Percentiles rank a stretch among this genome's conserved stretches.
Evolutionary conservation across 2,329 filamentous ascomycete species (phyloP).

Genomic region (Blumeriella jaapii): DNA sequence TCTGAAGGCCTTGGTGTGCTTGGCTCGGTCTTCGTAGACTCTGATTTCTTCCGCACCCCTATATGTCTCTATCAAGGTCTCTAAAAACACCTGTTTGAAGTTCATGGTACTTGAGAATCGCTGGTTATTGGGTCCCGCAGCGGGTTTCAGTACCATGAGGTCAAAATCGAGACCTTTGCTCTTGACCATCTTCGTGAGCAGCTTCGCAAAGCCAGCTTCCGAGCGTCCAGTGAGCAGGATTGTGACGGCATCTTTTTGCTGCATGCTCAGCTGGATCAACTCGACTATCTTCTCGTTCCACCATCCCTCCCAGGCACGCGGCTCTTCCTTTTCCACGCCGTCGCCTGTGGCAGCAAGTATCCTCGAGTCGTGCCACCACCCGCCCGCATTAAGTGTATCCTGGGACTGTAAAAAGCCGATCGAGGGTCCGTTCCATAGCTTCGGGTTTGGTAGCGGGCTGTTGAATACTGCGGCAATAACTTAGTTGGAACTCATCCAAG

Average conservation of each 20-base stretch:
- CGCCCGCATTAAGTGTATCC: slow-evolving; percentile 68
- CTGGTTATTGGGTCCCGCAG: slow-evolving; percentile 68
- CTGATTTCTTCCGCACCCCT: slow-evolving; percentile 69
- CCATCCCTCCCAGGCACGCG: slow-evolving; percentile 78
- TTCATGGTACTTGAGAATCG: slow-evolving; percentile 72
- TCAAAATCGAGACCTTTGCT: slow-evolving; percentile 79
- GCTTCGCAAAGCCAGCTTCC: slow-evolving; percentile 63
- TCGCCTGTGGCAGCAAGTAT: slow-evolving; percentile 81
- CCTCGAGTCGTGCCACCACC: slow-evolving; percentile 92
- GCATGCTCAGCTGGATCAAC: slow-evolving; percentile 67
- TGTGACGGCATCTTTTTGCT: slow-evolving; percentile 73
- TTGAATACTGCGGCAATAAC: slow-evolving; percentile 71
- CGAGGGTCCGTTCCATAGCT: slow-evolving; percentile 72
- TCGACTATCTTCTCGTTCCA: slow-evolving; percentile 90
- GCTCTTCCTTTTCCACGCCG: slow-evolving; percentile 71
- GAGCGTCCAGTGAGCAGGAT: slow-evolving; percentile 81
- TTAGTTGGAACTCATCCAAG: too few species aligned
- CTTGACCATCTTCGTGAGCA: slow-evolving; percentile 69
- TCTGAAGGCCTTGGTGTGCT: slow-evolving; percentile 69
- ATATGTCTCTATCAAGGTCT: slow-evolving; percentile 77
- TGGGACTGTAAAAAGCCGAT: slow-evolving; percentile 66
- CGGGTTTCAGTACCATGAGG: slow-evolving; percentile 77
- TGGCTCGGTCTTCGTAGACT: slow-evolving; percentile 56
- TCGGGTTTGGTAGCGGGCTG: slow-evolving; percentile 78
- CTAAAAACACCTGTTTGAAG: slow-evolving; percentile 83